Evolutionary conservation across 2,329 filamentous ascomycete genomes (phyloP), one percentile per base, ranked within the genome.

Genomic region (Xylaria sp.): DNA sequence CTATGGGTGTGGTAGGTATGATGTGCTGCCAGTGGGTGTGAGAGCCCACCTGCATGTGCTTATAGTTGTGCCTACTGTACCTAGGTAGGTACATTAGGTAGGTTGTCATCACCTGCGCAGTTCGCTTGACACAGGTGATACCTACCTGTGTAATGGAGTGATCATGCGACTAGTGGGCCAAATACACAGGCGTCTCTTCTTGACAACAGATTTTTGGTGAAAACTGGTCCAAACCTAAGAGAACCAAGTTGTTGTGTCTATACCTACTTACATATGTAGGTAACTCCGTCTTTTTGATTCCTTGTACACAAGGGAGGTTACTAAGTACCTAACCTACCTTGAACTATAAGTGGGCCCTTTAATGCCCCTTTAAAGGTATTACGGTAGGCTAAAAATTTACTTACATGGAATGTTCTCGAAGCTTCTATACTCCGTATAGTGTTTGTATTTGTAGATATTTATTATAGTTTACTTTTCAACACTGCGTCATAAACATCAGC

Each of bases 361-460:
- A 9, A 16, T 12, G n/a, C n/a, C n/a, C n/a, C n/a, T n/a, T n/a
- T n/a, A n/a, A n/a, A n/a, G 25, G 32, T 35, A 35, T 10, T 35
- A 35, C 32, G 10, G 32, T 42, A 42, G 5, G 16, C 16, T 44
- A 44, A 18, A 44, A 44, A n/a, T 10, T 10, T 35, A 35, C 32
- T 10, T 37, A 13, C 18, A 42, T 68, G 5, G 70, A 71, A 70
- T 9, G 40, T 71, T 71, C 70, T 70, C 68, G 70, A 70, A 70
- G 58, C 70, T 70, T 71, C 68, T 40, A 68, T 64, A 18, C n/a
- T 66, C 25, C 5, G 23, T 32, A 44, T 8, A 37, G 21, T 21
- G 2, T 18, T n/a, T n/a, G n/a, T 32, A 57, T 54, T 35, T 10
- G 10, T 10, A 35, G 32, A 35, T 35, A 35, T 35, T 10, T 6